Evolutionary conservation across 495 filamentous ascomycete species (phyloP).

Genomic region (Bombardia bombarda): DNA sequence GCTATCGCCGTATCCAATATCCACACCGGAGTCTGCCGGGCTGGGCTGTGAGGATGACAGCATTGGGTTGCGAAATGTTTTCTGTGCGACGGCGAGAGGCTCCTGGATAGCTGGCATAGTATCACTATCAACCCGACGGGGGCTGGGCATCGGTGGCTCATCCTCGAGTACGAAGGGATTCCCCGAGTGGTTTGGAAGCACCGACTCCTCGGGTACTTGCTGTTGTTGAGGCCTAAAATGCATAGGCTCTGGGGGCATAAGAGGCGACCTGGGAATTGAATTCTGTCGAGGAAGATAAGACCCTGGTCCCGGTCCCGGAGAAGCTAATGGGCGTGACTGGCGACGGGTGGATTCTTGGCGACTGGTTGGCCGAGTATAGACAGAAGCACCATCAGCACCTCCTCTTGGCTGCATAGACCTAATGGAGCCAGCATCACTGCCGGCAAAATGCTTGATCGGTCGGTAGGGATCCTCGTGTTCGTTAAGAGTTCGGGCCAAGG

Average conservation of each 20-base stretch:
- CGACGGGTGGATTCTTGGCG: conserved; percentile 7
- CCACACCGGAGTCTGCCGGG: conserved; percentile 19
- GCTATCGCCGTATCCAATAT: conserved; percentile 14
- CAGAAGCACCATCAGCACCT: conserved; percentile 52
- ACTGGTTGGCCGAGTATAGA: conserved; percentile 45
- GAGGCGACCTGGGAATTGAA: conserved; percentile 15
- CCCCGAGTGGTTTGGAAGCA: too few relatives aligned
- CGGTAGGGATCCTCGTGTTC: conserved; percentile 78
- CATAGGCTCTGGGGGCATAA: conserved; percentile 15
- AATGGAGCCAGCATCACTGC: conserved; percentile 51
- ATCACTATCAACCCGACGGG: too few relatives aligned
- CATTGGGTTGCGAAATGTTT: conserved; percentile 12
- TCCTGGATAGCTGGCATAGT: too few relatives aligned
- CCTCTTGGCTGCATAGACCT: conserved; percentile 46
- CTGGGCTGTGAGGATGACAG: conserved; percentile 15
- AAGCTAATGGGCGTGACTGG: conserved; percentile 11
- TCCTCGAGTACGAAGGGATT: too few relatives aligned
- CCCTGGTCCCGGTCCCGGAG: conserved; percentile 4
- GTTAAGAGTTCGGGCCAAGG: conserved; percentile 63
- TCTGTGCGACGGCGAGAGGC: conserved; percentile 26
- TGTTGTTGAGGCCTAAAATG: conserved; percentile 10
- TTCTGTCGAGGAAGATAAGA: conserved; percentile 22
- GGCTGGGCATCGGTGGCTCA: too few relatives aligned
- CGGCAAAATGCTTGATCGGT: conserved; percentile 52
- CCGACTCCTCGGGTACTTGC: conserved; percentile 1